Conservation (phyloP, 768 basidiomycete genomes). For the Cubamyces sp. region DNA sequence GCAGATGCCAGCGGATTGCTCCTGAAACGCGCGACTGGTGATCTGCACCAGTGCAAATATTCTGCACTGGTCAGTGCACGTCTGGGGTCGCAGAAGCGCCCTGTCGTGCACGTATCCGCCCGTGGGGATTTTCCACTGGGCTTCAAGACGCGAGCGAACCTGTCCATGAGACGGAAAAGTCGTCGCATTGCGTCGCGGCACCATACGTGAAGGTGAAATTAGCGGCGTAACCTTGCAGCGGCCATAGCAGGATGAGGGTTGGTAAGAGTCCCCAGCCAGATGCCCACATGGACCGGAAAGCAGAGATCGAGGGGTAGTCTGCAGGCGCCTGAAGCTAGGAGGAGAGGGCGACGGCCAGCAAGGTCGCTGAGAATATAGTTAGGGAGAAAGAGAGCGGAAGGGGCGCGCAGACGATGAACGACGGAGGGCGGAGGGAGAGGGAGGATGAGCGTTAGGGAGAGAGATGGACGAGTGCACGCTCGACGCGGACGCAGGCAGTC, state of each 20-base stretch:
- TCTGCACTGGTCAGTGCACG: too few relatives aligned
- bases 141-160: constrained; percentile 45
- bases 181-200: constrained; percentile 61
- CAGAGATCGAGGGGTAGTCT: not conserved
- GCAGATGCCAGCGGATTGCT: too few relatives aligned
- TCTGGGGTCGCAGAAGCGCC: too few relatives aligned
- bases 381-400: constrained; percentile 12
- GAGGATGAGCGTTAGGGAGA: not conserved
- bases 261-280: constrained; percentile 27
- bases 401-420: not conserved
- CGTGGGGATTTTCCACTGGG: too few relatives aligned
- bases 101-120: too few relatives aligned
- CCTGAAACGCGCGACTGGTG: too few relatives aligned
- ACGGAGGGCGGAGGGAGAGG: not conserved
- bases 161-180: constrained; percentile 62
- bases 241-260: constrained; percentile 27
- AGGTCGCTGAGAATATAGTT: not conserved
- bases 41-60: too few relatives aligned
- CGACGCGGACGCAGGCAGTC: not conserved
- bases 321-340: not conserved
- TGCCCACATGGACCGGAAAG: constrained; percentile 26
- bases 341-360: not conserved
- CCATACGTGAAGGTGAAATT: constrained; percentile 56
- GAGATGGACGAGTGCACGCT: not conserved
- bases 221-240: constrained; percentile 26